Base-by-base conservation (phyloP, 2,329 filamentous ascomycete genomes). In the Nannizzia gypsea region DNA sequence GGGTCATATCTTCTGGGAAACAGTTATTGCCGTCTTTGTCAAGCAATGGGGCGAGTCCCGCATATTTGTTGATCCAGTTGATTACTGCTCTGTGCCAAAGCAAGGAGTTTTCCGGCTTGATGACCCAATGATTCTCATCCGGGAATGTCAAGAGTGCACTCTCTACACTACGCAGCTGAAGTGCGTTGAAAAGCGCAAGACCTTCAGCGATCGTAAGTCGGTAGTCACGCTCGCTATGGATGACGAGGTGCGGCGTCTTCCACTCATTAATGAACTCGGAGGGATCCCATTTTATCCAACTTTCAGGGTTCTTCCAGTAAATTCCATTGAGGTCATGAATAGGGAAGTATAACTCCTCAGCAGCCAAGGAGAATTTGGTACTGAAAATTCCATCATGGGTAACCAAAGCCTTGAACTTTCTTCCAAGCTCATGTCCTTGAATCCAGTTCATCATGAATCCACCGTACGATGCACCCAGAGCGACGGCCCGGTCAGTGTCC, bases 151-250 rank as follows among this genome's bases (percentile, higher is more conserved):
- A 69, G 64, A 95, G 83, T 64, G 86, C 84, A 71, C 88, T 93
- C 20, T 88, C 85, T 1, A 95, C 80, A 0, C 84, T 84, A 58
- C 81, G 81, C 24, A 83, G 82, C 74, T 96, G 90, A 31, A 96
- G 76, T 6, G 90, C 85, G 64, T 95, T 95, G 76, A 95, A 96
- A 58, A 89, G 87, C 1, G 88, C 82, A 58, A 96, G 73, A 0
- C 90, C 91, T 72, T 96, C 92, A 0, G 86, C 84, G 59, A 97
- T 85, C 0, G 90, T 87, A 26, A 96, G 77, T 17, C 92, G 83
- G 70, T 96, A 97, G 72, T 97, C 92, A 34, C 93, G 80, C 67
- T 93, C 89, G 68, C 85, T 92, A 73, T 97, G 92, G 59, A 97
- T 90, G 62, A 95, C 85, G 63, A 99, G 78, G 73, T 93, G 86